Base-by-base conservation (phyloP, 176 grass and related monocot species). In the Lolium rigidum region DNA sequence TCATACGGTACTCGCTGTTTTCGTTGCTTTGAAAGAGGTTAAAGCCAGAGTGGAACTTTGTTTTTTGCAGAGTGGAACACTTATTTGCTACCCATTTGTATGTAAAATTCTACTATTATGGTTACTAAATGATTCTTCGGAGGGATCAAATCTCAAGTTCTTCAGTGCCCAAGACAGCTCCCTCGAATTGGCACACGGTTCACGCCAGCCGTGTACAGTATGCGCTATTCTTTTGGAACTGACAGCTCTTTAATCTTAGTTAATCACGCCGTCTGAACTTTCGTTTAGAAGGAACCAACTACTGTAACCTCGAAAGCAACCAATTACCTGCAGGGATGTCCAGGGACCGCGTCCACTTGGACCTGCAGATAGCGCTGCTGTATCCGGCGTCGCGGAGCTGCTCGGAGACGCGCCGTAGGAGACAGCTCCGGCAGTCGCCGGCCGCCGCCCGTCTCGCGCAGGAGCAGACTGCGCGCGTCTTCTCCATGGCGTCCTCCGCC, bases 351-450 rank as follows among this genome's bases (percentile, higher is more conserved):
- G 48, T 85, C 96, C 96, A 95, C 82, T 95, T 98, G 84, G 96
- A 98, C 71, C 80, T 92, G 92, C 93, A 95, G 79, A 95, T 54
- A 56, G 90, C 90, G 80, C 96, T 95, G 86, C 89, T 84, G 83
- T 91, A 95, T 11, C 96, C 94, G 44, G 92, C 81, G 63, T 90
- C 76, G 49, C 74, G 78, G 72, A 98, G 92, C 61, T 74, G 68
- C 24, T 86, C 56, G 16, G 87, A 37, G 63, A 94, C 89, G 82
- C 80, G 86, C 9, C 74, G 86, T 12, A 95, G 84, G 70, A 76
- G 74, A 88, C 96, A 98, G 46, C 65, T 85, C 58, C 93, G 92
- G 87, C 96, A 95, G 37, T 83, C 87, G 0, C 87, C 75, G 28
- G 51, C 57, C 51, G 79, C 81, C 17, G 74, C 81, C 1, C 79